These are phyloP conservation scores for Peronospora belbahrii DNA, from an alignment of 352 stramenopile genomes.

Conservation along the genomic window DNA sequence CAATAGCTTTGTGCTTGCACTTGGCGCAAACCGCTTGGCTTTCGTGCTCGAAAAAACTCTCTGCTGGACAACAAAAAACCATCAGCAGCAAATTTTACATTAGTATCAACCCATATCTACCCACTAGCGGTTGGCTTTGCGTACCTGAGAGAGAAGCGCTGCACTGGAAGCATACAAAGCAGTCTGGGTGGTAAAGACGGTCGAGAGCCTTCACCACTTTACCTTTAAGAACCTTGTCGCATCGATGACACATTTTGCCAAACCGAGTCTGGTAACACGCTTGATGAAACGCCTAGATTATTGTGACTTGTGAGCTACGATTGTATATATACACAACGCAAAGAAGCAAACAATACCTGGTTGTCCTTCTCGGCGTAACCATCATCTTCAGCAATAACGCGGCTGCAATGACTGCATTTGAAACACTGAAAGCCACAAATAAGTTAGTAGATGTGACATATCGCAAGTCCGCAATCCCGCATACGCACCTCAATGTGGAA, in stretches of 20 bases:
- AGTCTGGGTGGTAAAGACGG: constrained; percentile 78
- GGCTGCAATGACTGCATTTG: constrained; percentile 69
- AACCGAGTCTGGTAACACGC: constrained; percentile 69
- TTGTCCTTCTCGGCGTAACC: constrained; percentile 79
- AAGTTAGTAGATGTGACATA: not conserved
- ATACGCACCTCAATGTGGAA: constrained; percentile 67
- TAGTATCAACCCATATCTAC: too few relatives aligned
- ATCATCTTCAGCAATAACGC: constrained; percentile 67
- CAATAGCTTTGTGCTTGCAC: constrained; percentile 73
- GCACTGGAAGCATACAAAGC: constrained; percentile 76
- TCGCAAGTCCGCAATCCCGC: not conserved
- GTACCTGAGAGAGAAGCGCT: constrained; percentile 68
- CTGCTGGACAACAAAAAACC: constrained; percentile 32
- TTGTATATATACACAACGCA: not conserved
- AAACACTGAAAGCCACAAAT: constrained; percentile 44
- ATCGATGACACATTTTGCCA: constrained; percentile 75
- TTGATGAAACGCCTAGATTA: constrained; percentile 62
- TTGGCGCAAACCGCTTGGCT: constrained; percentile 65
- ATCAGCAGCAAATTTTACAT: constrained; percentile 8
- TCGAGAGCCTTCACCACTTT: constrained; percentile 83
- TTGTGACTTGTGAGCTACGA: constrained; percentile 2
- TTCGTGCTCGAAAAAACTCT: constrained; percentile 81
- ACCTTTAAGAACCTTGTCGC: constrained; percentile 69
- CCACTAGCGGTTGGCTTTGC: too few relatives aligned
- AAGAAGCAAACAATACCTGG: constrained; percentile 27